Base-by-base conservation (phyloP, 2,329 filamentous ascomycete genomes). In the Geosmithia morbida region DNA sequence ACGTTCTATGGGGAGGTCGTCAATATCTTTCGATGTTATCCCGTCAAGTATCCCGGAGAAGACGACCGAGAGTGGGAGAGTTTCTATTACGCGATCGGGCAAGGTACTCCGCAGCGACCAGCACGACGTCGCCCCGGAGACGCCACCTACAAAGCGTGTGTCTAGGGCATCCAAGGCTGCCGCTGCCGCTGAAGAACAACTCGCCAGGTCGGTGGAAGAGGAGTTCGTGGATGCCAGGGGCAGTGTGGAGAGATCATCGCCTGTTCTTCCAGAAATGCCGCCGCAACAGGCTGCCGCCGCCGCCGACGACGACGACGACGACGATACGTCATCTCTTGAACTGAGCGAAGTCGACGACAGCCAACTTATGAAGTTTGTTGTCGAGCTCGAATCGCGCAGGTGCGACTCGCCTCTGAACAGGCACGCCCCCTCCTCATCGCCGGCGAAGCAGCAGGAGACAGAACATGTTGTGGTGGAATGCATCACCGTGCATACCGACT, bases 211-310 rank as follows among this genome's bases (percentile, higher is more conserved):
- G 2, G 67, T 63, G 18, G 61, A 63, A 6, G 67, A 74, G n/a
- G 64, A 66, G 18, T 74, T 69, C 53, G 64, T 73, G 40, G 72
- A 77, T 55, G 71, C 71, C 13, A 62, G 61, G 42, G 68, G 62
- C 33, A 75, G 68, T 48, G 70, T 69, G 7, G 50, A 59, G 29
- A 56, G 53, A 3, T 54, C 57, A 7, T 33, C 48, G 13, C 30
- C 48, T 10, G 26, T 19, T 11, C 22, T 30, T 3, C 42, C 48
- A 14, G 47, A 49, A 19, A 37, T 52, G 33, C 18, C 45, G 11
- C 44, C 46, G 41, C 46, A 30, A n/a, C 20, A 10, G 18, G 19
- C 33, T 44, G 30, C 41, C 29, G 46, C 44, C 37, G 22, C 22
- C 8, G 22, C 22, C 8, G 22, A 4, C 8, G 33, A 42, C 30